These are phyloP conservation scores for Alternaria panax DNA, from an alignment of 2,329 filamentous ascomycete genomes.

Conservation along the genomic window DNA sequence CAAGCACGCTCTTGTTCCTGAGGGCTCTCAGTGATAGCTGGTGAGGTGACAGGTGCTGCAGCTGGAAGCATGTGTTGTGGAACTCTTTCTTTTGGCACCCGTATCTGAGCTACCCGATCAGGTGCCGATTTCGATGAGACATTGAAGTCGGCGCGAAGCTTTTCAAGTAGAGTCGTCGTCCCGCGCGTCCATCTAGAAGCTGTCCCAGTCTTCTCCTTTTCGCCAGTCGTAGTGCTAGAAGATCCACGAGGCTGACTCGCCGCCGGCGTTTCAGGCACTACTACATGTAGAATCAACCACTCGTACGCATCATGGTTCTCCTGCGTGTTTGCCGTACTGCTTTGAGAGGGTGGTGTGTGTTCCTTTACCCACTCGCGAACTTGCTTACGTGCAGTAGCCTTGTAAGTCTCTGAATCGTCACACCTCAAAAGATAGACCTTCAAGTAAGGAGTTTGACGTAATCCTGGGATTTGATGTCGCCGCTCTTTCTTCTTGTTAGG, in stretches of 20 bases:
- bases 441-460: slow-evolving; percentile 91
- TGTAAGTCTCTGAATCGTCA: slow-evolving; percentile 96
- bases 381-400: slow-evolving; percentile 75
- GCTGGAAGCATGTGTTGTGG: slow-evolving; percentile 57
- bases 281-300: slow-evolving; percentile 92
- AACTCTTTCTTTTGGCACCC: slow-evolving; percentile 65
- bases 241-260: slow-evolving; percentile 76
- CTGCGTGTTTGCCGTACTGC: slow-evolving; percentile 68
- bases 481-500: slow-evolving; percentile 59
- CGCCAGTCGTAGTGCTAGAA: slow-evolving; percentile 58
- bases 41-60: slow-evolving; percentile 45
- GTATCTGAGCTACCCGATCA: slow-evolving; percentile 85
- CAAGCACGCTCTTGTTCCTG: slow-evolving; percentile 84
- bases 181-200: slow-evolving; percentile 79
- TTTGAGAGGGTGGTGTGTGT: slow-evolving; percentile 65
- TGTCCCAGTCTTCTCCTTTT: slow-evolving; percentile 69
- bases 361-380: slow-evolving; percentile 91
- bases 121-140: slow-evolving; percentile 73
- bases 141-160: slow-evolving; percentile 90
- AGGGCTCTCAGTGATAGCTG: slow-evolving; percentile 65
- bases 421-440: slow-evolving; percentile 90
- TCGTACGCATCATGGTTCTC: slow-evolving; percentile 97
- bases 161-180: slow-evolving; percentile 85
- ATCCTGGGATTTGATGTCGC: slow-evolving; percentile 91
- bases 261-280: slow-evolving; percentile 83